phyloP scores from a whole-genome alignment of 2,329 filamentous ascomycete genomes.

The Phaeosphaeriaceae sp. region DNA sequence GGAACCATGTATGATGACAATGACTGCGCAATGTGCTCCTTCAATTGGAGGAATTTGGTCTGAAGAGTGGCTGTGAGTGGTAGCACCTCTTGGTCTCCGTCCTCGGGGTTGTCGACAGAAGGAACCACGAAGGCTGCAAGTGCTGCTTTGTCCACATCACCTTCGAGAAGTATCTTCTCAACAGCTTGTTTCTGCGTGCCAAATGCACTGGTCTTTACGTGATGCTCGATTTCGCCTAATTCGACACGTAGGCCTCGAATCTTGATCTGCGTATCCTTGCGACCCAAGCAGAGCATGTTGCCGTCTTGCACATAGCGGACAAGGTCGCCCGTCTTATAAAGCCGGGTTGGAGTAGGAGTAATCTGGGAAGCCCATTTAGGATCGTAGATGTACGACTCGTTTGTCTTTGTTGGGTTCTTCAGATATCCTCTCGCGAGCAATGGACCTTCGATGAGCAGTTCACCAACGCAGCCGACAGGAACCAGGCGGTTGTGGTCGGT shows the following conservation, averaged over 20 bases:
- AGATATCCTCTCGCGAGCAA: constrained; percentile 42
- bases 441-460: constrained; percentile 64
- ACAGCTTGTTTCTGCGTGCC: constrained; percentile 10
- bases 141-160: constrained; percentile 13
- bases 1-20: constrained; percentile 29
- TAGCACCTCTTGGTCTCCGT: constrained; percentile 2
- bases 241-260: constrained; percentile 28
- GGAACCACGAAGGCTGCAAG: constrained; percentile 15
- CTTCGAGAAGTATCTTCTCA: constrained; percentile 13
- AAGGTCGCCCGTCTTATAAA: constrained; percentile 31
- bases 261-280: constrained; percentile 30
- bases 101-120: constrained; percentile 1
- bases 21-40: constrained; percentile 7
- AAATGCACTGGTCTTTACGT: constrained; percentile 3
- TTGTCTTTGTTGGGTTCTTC: constrained; percentile 20
- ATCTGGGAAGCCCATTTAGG: constrained; percentile 31
- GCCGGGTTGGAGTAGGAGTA: neutral
- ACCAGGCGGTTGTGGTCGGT: constrained; percentile 25
- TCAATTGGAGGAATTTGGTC: constrained; percentile 9
- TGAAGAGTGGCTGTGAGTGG: constrained; percentile 3
- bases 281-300: constrained; percentile 16
- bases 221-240: constrained; percentile 25
- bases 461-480: constrained; percentile 36
- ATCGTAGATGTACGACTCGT: constrained; percentile 57
- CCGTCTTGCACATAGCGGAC: constrained; percentile 22